Evolutionary conservation across 169 alveolate genomes (phyloP), one percentile per base, ranked within the genome.

Genomic region (Cryptosporidium xiaoi): DNA sequence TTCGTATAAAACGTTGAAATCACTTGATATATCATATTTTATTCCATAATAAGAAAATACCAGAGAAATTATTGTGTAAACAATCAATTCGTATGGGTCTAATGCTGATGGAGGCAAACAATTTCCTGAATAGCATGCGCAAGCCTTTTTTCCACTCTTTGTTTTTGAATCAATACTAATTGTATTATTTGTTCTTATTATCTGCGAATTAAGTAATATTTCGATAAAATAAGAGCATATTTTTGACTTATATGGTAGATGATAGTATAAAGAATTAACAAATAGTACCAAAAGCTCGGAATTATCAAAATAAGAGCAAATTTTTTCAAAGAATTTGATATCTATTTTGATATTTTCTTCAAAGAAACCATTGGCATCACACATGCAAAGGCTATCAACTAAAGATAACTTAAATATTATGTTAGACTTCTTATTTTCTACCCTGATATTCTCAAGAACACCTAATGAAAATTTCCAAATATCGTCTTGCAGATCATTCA

Each of bases 401-500:
- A 77, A 24, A 15, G 6, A 44, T 13, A 77, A 27, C 40, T 77
- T 66, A 44, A 77, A 58, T 27, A 4, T n/a, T 15, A 6, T 62
- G 18, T 6, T 62, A 15, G 12, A 15, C 8, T n/a, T 53, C 12
- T n/a, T 3, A 53, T 5, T 53, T 34, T 69, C 83, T 13, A 51
- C 55, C 33, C 44, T 51, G 44, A 56, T 24, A n/a, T 64, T 29
- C 36, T 34, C 56, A 15, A 69, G 36, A 69, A 69, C 31, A 24
- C 31, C 66, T n/a, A 53, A 34, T 34, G 68, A 60, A 33, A 69
- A 69, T 8, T 50, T 53, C 83, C 83, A 69, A 29, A 69, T 31
- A 69, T 69, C 34, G 6, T 55, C 18, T 33, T 27, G 24, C 16
- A 55, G 8, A 55, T 16, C 16, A 27, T 33, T 51, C 15, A 33